Conservation (phyloP, 306 rosid genomes). For the Betula pendula region DNA sequence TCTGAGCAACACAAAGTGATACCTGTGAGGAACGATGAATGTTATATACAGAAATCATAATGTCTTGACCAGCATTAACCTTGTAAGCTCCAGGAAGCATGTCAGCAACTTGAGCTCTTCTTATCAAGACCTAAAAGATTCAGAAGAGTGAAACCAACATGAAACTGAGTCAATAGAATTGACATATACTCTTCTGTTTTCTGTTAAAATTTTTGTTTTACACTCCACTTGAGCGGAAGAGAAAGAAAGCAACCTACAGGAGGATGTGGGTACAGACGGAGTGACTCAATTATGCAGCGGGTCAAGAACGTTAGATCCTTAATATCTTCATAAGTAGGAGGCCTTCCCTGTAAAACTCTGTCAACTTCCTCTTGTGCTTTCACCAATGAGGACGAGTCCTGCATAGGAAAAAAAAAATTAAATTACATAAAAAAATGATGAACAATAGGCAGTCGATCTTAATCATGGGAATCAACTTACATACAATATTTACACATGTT, state of each 20-base stretch:
- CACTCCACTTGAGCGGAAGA: neutral
- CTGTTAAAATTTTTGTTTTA: neutral
- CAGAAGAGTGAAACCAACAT: conserved; percentile 17
- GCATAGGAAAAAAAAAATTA: conserved; percentile 27
- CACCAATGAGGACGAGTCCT: conserved; percentile 58
- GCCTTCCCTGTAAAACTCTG: conserved; percentile 71
- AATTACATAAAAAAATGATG: neutral
- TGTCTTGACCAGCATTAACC: conserved; percentile 90
- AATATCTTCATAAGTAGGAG: conserved; percentile 75
- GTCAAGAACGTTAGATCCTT: conserved; percentile 82
- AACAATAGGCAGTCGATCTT: neutral
- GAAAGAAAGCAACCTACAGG: conserved; percentile 58
- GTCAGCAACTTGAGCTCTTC: conserved; percentile 90
- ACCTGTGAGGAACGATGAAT: conserved; percentile 90
- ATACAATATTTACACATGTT: neutral
- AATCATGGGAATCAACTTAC: neutral
- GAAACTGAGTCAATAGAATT: neutral
- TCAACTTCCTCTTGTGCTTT: conserved; percentile 91
- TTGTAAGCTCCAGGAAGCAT: conserved; percentile 84
- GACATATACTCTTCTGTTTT: neutral
- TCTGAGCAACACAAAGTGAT: conserved; percentile 15
- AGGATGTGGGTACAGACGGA: conserved; percentile 93
- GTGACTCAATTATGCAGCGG: conserved; percentile 77
- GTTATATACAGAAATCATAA: conserved; percentile 94
- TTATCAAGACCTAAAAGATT: conserved; percentile 74